phyloP scores from a whole-genome alignment of 768 basidiomycete genomes.

The Amanita phalloides region DNA sequence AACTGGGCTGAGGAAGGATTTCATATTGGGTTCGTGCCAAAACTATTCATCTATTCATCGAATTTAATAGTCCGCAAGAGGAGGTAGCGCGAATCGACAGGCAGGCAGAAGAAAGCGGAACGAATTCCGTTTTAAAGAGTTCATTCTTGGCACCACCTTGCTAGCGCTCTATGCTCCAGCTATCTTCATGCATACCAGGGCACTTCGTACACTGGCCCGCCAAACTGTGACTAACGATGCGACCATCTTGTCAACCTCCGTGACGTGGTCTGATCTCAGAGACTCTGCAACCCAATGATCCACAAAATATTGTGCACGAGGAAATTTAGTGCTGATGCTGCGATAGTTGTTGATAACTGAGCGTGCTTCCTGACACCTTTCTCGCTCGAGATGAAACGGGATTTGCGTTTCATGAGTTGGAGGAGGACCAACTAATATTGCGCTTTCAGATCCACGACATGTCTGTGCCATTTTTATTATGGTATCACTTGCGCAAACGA shows the following conservation, averaged over 20 bases:
- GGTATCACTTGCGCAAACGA: no score
- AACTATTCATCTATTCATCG: neutral
- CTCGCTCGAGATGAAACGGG: no score
- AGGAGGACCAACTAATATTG: no score
- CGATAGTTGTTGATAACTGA: no score
- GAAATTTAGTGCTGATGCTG: no score
- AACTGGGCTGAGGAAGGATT: slow-evolving; percentile 63
- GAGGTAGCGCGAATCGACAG: slow-evolving; percentile 59
- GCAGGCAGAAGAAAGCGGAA: slow-evolving; percentile 67
- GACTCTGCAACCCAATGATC: no score
- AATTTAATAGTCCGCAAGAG: slow-evolving; percentile 47
- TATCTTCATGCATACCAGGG: slow-evolving; percentile 93
- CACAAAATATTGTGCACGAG: no score
- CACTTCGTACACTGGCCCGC: slow-evolving; percentile 69
- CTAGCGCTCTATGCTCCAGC: slow-evolving; percentile 73
- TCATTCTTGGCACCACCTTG: slow-evolving; percentile 73
- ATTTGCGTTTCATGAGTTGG: no score
- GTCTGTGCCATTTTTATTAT: no score
- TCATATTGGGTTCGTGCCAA: slow-evolving; percentile 54
- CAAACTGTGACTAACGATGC: slow-evolving; percentile 88
- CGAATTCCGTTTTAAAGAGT: slow-evolving; percentile 60
- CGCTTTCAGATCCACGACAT: no score
- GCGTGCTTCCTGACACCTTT: no score
- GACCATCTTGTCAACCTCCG: slow-evolving; percentile 49
- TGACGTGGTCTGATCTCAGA: no score